Evolutionary conservation across 352 stramenopile genomes (phyloP).

Genomic region (Salisapilia sapeloensis): DNA sequence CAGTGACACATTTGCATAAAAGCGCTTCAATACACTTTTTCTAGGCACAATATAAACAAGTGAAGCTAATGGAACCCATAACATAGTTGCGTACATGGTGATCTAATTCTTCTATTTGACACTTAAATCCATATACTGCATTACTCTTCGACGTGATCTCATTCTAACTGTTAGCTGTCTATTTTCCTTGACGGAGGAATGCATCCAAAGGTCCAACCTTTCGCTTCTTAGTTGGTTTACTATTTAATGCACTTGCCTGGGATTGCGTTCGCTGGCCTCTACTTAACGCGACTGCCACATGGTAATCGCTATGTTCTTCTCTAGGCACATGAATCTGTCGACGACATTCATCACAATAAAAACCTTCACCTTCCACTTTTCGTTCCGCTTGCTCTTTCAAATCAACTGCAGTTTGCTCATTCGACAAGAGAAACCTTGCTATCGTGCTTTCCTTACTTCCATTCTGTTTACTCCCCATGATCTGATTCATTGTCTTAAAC

Average conservation of each 20-base stretch:
- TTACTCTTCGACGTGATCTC: too few species aligned
- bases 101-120: too few species aligned
- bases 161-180: too few species aligned
- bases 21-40: too few species aligned
- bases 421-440: too few species aligned
- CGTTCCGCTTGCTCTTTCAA: slow-evolving; percentile 7
- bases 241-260: slow-evolving; percentile 1
- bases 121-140: too few species aligned
- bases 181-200: slow-evolving; percentile 12
- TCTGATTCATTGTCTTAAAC: slow-evolving; percentile 8
- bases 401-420: slow-evolving; percentile 46
- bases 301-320: slow-evolving; percentile 36
- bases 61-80: too few species aligned
- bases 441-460: slow-evolving; percentile 1
- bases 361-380: slow-evolving; percentile 1
- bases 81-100: too few species aligned
- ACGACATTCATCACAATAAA: slow-evolving; percentile 22
- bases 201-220: slow-evolving; percentile 24
- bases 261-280: slow-evolving; percentile 2
- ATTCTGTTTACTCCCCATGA: slow-evolving; percentile 5
- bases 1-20: too few species aligned
- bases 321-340: slow-evolving; percentile 10
- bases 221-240: slow-evolving; percentile 5
- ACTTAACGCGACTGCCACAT: slow-evolving; percentile 31
- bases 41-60: too few species aligned